These are phyloP conservation scores for Paragyromitra xinjiangensis DNA, from an alignment of 495 filamentous ascomycete genomes.

Conservation along the genomic window DNA sequence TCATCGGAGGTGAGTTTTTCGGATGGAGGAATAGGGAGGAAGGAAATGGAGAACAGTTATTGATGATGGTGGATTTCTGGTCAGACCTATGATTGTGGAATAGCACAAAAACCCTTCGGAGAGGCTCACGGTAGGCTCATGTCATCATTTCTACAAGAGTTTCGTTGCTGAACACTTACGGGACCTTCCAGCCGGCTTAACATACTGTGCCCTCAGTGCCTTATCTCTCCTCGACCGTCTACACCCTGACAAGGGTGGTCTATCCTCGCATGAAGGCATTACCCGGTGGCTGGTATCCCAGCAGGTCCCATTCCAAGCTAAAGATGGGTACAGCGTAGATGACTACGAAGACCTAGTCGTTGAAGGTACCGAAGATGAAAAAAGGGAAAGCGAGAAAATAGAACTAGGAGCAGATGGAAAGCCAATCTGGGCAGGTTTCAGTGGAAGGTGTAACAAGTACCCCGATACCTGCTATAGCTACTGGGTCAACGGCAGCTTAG, in stretches of 20 bases:
- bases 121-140: conserved; percentile 82
- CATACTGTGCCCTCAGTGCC: conserved; percentile 82
- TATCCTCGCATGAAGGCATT: conserved; percentile 59
- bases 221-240: conserved; percentile 73
- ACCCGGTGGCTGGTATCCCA: conserved; percentile 75
- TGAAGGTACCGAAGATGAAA: conserved; percentile 45
- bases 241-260: conserved; percentile 57
- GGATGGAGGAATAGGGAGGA: background rate
- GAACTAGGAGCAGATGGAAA: conserved; percentile 38
- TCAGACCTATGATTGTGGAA: conserved; percentile 89
- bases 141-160: conserved; percentile 11
- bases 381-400: conserved; percentile 12
- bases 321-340: conserved; percentile 64
- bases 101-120: conserved; percentile 79
- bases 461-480: conserved; percentile 95
- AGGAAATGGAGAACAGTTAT: conserved; percentile 34
- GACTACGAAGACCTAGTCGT: conserved; percentile 45
- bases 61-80: conserved; percentile 45
- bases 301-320: conserved; percentile 67
- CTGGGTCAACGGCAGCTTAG: conserved; percentile 81
- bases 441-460: conserved; percentile 86
- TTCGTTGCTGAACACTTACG: conserved; percentile 42
- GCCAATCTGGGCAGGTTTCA: conserved; percentile 69
- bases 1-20: conserved; percentile 67
- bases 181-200: conserved; percentile 74